Percentiles rank a stretch among this genome's conserved stretches.
Conservation (phyloP, 1,139 yeast species). For the Nakaseomyces kungkrabaensis region DNA sequence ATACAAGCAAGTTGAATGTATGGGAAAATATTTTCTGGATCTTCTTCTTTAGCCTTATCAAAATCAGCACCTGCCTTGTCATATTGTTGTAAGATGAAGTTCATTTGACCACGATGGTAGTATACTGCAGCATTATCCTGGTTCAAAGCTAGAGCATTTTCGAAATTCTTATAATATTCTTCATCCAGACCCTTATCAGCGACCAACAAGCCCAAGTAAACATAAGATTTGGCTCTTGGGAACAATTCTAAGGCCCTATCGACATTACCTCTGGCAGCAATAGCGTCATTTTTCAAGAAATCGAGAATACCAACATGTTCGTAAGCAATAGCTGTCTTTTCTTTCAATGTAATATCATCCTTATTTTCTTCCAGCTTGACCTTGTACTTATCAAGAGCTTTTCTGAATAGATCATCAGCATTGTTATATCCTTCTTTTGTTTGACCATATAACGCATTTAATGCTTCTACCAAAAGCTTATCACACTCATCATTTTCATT, state of each 20-base stretch:
- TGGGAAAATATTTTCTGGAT: constrained; percentile 71
- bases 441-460: constrained; percentile 52
- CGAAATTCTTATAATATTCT: constrained; percentile 44
- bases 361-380: constrained; percentile 29
- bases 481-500: constrained; percentile 49
- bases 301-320: constrained; percentile 78
- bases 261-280: constrained; percentile 49
- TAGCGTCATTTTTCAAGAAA: constrained; percentile 70
- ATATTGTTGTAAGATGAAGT: constrained; percentile 70
- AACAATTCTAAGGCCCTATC: constrained; percentile 52
- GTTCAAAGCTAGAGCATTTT: constrained; percentile 59
- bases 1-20: constrained; percentile 91
- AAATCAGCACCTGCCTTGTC: constrained; percentile 66
- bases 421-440: constrained; percentile 63
- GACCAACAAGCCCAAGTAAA: constrained; percentile 72
- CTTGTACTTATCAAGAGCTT: constrained; percentile 53
- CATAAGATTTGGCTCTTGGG: constrained; percentile 77
- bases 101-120: constrained; percentile 92
- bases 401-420: constrained; percentile 59
- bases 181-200: constrained; percentile 75
- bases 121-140: constrained; percentile 71
- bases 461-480: constrained; percentile 57
- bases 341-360: constrained; percentile 29
- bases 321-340: constrained; percentile 58
- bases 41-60: constrained; percentile 62